Base-by-base conservation (phyloP, 495 filamentous ascomycete species). In the Neurospora sp. region DNA sequence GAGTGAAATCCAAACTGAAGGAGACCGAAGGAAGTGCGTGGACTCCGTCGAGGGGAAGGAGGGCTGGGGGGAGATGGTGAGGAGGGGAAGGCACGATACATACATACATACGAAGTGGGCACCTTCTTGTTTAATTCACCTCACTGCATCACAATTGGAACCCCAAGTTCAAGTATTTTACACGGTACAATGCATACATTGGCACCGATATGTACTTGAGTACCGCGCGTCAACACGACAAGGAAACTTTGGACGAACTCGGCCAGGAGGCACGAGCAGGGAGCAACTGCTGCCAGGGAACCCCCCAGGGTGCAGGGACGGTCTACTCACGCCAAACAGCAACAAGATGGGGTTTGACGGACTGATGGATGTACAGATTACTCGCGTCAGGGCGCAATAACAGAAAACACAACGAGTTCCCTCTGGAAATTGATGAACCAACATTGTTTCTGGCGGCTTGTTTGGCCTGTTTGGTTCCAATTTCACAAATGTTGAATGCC, bases 401-500 rank as follows among this genome's bases (percentile, higher is more conserved):
- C 27, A 35, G 53, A 35, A 48, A 65, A 16, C 53, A 18, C 27
- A 8, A 6, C 14, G 53, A 35, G 12, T 65, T 35, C 1, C 27
- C 53, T 35, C 53, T 59, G 53, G 53, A 35, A 35, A 65, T 31
- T 65, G 53, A 37, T 65, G 53, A 65, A 65, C 53, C 53, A 65
- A 65, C 53, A 27, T 65, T 18, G 53, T 65, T 35, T 65, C 53
- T 65, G 53, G 53, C 27, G 53, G 53, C 27, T 65, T 65, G 53
- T 65, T 16, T 65, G 53, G 53, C 53, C 53, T 35, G 53, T 65
- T 35, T 65, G 53, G 27, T 59, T 59, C 53, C 53, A 65, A 65
- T 65, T 35, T 65, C 71, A 76, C 77, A 80, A 77, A 73, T 81
- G 79, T 81, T 81, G 79, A 81, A 81, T 78, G 71, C 74, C 68